These are phyloP conservation scores for Cladosporium sp. DNA, from an alignment of 2,329 filamentous ascomycete genomes.

Conservation along the genomic window DNA sequence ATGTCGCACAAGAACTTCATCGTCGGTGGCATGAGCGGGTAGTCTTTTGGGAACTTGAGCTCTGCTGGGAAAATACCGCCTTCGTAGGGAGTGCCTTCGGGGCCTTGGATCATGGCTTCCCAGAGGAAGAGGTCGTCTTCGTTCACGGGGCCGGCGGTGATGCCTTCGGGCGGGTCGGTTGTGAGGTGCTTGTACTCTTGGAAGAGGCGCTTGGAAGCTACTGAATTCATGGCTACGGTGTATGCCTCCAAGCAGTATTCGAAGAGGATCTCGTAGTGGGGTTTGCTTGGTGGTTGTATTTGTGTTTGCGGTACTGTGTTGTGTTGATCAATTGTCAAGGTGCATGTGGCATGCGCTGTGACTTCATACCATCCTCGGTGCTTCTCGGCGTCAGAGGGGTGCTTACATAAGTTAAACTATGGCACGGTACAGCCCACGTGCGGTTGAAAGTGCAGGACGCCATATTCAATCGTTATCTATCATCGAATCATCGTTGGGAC, in stretches of 20 bases:
- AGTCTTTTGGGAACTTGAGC: constrained; percentile 91
- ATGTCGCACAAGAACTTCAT: constrained; percentile 95
- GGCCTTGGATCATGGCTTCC: constrained; percentile 94
- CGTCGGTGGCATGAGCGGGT: constrained; percentile 89
- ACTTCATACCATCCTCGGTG: neutral
- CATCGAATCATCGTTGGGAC: no score
- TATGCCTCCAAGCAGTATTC: neutral
- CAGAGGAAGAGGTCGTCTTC: constrained; percentile 95
- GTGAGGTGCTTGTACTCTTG: constrained; percentile 94
- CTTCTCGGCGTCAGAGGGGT: neutral
- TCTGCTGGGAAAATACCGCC: constrained; percentile 94
- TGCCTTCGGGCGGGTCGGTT: constrained; percentile 93
- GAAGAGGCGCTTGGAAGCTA: constrained; percentile 73
- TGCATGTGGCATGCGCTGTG: neutral
- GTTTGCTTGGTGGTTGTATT: neutral
- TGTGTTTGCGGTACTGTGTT: no score
- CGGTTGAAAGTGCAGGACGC: no score
- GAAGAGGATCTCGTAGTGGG: neutral
- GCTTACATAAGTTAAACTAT: no score
- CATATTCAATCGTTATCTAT: no score
- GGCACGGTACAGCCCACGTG: no score
- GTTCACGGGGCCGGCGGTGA: constrained; percentile 85
- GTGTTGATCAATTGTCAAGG: neutral
- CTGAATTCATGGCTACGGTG: constrained; percentile 32
- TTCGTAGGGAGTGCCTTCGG: constrained; percentile 92